phyloP scores from a whole-genome alignment of 371 early-diverging fungal species.

The Rozella allomycis region DNA sequence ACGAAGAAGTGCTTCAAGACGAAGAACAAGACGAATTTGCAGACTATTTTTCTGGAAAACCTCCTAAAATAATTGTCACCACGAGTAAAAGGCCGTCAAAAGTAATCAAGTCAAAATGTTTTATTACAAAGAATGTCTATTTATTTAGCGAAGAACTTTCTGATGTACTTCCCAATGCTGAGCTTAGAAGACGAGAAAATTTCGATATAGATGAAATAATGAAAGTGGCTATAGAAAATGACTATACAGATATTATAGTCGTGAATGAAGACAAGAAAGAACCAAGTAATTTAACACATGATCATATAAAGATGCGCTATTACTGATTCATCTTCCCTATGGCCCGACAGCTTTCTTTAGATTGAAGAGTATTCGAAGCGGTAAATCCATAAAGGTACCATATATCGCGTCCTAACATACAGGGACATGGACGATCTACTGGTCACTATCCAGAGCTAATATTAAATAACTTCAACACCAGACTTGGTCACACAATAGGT shows the following conservation, averaged over 20 bases:
- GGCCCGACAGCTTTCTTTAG: constrained; percentile 94
- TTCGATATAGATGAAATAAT: constrained; percentile 76
- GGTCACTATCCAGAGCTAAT: constrained; percentile 87
- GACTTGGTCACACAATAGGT: constrained; percentile 88
- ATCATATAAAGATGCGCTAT: constrained; percentile 31
- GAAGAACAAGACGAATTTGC: constrained; percentile 84
- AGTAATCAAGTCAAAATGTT: constrained; percentile 13
- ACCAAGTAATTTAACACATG: constrained; percentile 38
- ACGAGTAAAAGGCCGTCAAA: constrained; percentile 30
- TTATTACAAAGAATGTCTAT: constrained; percentile 24
- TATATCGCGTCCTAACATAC: background rate
- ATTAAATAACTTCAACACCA: constrained; percentile 89
- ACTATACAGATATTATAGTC: constrained; percentile 74
- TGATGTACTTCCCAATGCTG: constrained; percentile 71
- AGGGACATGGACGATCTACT: constrained; percentile 59
- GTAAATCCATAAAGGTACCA: constrained; percentile 1
- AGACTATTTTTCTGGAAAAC: constrained; percentile 53
- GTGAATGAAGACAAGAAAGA: constrained; percentile 75
- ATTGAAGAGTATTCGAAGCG: constrained; percentile 26
- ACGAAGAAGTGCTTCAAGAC: constrained; percentile 60
- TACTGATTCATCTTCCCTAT: constrained; percentile 79
- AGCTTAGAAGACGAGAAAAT: constrained; percentile 61
- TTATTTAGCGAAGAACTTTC: constrained; percentile 73
- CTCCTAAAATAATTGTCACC: constrained; percentile 86
- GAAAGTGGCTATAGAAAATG: constrained; percentile 59